These are phyloP conservation scores for Pestalotiopsis sp. DNA, from an alignment of 2,329 filamentous ascomycete species.

Conservation along the genomic window DNA sequence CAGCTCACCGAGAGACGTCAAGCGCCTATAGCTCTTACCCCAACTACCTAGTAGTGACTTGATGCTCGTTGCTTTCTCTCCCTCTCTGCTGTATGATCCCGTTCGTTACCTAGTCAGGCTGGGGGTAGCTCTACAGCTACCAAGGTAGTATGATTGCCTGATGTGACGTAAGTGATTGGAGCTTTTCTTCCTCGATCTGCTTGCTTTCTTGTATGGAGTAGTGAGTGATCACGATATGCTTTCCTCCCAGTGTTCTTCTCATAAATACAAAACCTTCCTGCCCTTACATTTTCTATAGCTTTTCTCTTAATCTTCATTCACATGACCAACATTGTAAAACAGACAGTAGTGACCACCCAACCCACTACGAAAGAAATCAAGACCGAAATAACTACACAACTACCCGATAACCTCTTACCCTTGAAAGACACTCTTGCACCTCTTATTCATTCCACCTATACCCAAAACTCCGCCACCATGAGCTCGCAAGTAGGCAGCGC, in stretches of 20 bases:
- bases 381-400: slow-evolving; percentile 14
- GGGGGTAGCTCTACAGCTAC: background rate
- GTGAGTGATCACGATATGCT: background rate
- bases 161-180: slow-evolving; percentile 18
- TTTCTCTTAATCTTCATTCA: background rate
- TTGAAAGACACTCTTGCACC: slow-evolving; percentile 5
- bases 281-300: background rate
- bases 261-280: slow-evolving; percentile 13
- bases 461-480: slow-evolving; percentile 11
- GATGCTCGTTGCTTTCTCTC: background rate
- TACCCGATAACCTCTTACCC: slow-evolving; percentile 5
- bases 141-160: background rate
- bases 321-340: slow-evolving; percentile 16
- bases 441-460: background rate
- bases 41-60: background rate
- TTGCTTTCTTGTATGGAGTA: background rate
- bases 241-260: background rate
- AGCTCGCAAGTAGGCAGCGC: slow-evolving; percentile 18
- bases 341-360: slow-evolving; percentile 19
- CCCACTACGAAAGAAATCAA: slow-evolving; percentile 24
- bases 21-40: background rate
- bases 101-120: background rate
- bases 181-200: background rate
- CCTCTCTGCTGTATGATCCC: background rate
- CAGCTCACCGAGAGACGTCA: background rate